These are phyloP conservation scores for Gentiana dahurica DNA, from an alignment of 257 asterid species.

Conservation along the genomic window DNA sequence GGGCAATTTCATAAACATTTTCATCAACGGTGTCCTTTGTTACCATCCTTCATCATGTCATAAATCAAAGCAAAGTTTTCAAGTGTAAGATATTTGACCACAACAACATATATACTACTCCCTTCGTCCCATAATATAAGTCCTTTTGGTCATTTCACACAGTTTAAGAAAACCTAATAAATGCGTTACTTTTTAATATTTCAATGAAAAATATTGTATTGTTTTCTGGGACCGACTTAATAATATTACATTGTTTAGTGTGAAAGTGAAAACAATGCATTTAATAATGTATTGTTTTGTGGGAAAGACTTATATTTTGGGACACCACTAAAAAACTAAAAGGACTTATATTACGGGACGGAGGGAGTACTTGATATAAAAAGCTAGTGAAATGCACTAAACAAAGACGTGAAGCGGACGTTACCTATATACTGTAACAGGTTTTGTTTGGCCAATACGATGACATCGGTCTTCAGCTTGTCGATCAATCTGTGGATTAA, in stretches of 20 bases:
- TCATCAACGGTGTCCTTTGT: slow-evolving; percentile 90
- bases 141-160: too few relatives aligned
- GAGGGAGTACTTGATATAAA: background rate
- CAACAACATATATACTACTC: too few relatives aligned
- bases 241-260: too few relatives aligned
- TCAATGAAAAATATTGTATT: too few relatives aligned
- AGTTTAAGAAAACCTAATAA: too few relatives aligned
- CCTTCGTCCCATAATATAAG: too few relatives aligned
- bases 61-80: background rate
- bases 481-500: slow-evolving; percentile 95
- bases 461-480: slow-evolving; percentile 99
- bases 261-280: too few relatives aligned
- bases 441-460: slow-evolving; percentile 93
- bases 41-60: slow-evolving; percentile 57
- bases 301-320: too few relatives aligned
- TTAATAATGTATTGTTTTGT: too few relatives aligned
- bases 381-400: background rate
- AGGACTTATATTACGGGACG: background rate
- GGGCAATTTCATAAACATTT: slow-evolving; percentile 85
- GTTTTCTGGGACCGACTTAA: too few relatives aligned
- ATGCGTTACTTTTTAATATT: too few relatives aligned
- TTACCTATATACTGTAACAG: slow-evolving; percentile 89
- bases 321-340: too few relatives aligned
- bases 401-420: background rate
- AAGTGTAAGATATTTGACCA: background rate